Conservation (phyloP, 2,329 filamentous ascomycete genomes). For the Hymenoscyphus fraxineus region DNA sequence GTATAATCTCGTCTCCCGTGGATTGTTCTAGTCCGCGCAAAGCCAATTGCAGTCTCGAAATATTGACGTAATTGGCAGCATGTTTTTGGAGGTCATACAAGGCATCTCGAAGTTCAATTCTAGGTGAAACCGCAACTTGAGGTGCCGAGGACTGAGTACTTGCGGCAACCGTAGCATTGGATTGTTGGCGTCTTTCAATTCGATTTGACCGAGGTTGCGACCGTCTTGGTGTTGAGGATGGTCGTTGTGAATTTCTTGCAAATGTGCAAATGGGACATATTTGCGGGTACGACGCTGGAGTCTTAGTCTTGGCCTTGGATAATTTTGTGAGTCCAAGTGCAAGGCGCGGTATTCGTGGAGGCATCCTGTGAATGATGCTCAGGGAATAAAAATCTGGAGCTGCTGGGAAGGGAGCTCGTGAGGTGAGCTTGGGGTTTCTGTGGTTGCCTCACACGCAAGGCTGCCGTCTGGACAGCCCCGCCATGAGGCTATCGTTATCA, state of each 20-base stretch:
- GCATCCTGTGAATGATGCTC: constrained; percentile 25
- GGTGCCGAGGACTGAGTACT: not conserved
- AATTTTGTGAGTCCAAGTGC: constrained; percentile 20
- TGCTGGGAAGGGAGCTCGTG: not conserved
- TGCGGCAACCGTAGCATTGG: constrained; percentile 10
- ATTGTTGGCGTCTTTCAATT: constrained; percentile 20
- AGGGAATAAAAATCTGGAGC: not conserved
- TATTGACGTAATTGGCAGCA: constrained; percentile 59
- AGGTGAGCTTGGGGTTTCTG: constrained; percentile 8
- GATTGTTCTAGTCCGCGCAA: constrained; percentile 58
- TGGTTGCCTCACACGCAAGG: constrained; percentile 4
- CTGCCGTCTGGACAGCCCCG: not conserved
- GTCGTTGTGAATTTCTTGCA: constrained; percentile 9
- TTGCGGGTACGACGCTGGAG: constrained; percentile 16
- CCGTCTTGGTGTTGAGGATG: constrained; percentile 3
- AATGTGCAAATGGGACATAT: constrained; percentile 30
- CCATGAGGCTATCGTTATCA: not conserved
- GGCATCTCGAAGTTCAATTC: constrained; percentile 33
- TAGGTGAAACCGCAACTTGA: constrained; percentile 3
- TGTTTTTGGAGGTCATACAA: constrained; percentile 58
- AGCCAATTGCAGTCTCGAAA: constrained; percentile 69
- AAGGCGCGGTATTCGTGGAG: constrained; percentile 31
- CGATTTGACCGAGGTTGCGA: constrained; percentile 12
- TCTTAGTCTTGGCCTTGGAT: constrained; percentile 13
- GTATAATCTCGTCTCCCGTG: constrained; percentile 53